Conservation (phyloP, 192 early-diverging fungal species). For the Podochytrium sp. region DNA sequence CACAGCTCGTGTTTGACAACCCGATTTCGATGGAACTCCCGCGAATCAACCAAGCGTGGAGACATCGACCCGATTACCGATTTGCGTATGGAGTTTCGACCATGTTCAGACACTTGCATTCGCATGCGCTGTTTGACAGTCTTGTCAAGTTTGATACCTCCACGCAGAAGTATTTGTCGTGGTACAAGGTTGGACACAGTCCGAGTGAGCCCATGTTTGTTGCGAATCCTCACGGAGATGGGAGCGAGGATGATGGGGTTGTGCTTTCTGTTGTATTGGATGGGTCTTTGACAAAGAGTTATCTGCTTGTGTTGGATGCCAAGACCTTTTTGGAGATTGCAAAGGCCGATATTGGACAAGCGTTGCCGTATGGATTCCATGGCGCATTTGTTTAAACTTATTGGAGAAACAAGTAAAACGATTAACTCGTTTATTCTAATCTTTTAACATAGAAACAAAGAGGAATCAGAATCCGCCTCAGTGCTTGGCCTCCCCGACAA, state of each 20-base stretch:
- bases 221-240: conserved; percentile 51
- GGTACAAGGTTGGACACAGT: conserved; percentile 68
- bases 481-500: no score
- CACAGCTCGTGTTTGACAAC: background rate
- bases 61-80: conserved; percentile 30
- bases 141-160: conserved; percentile 9
- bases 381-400: conserved; percentile 32
- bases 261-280: conserved; percentile 77
- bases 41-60: conserved; percentile 34
- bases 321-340: conserved; percentile 64
- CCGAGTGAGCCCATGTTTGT: conserved; percentile 84
- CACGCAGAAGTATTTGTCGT: conserved; percentile 24
- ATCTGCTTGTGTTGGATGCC: conserved; percentile 77
- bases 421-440: background rate
- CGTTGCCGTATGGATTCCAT: conserved; percentile 75
- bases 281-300: conserved; percentile 61
- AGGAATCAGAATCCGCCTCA: no score
- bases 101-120: conserved; percentile 29
- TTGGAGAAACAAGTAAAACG: background rate
- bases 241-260: conserved; percentile 75
- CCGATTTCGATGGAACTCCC: conserved; percentile 13
- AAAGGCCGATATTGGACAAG: conserved; percentile 62
- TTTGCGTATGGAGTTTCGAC: conserved; percentile 39
- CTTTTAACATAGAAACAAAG: background rate
- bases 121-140: conserved; percentile 39